Base-by-base conservation (phyloP, 306 rosid genomes). In the Luffa aegyptiaca region DNA sequence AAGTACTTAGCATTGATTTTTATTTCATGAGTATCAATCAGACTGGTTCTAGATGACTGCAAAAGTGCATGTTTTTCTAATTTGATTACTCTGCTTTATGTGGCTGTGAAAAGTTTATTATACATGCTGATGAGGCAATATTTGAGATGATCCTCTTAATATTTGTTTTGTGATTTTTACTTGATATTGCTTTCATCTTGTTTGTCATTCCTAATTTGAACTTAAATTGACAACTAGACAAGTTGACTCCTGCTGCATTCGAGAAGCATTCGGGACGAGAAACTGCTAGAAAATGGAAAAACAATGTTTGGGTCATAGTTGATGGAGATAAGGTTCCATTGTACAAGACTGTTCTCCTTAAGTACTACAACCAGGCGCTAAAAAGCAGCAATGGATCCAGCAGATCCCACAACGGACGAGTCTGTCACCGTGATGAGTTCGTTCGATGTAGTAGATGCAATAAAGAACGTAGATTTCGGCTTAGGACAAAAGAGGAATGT, bases 211-310 rank as follows among this genome's bases (percentile, higher is more conserved):
- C 61, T 69, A 9, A 71, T 71, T 37, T 81, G 77, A 20, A 17
- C 78, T 13, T 51, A 16, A 51, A 41, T 8, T 41, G 18, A 69
- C 82, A 75, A 82, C 66, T 75, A 92, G 97, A 86, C 82, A 94
- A 91, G 85, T 64, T 94, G 92, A 87, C 88, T 83, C 98, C 97
- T 44, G 88, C 98, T 75, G 91, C 97, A 81, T 94, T 94, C 86
- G 98, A 94, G 86, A 94, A 94, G 79, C 98, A 94, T 86, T 94
- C 98, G 55, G 98, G 98, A 83, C 88, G 97, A 85, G 98, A 92
- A 85, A 88, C 98, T 2, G 95, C 97, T 33, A 86, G 97, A 87
- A 94, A 94, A 90, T 94, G 98, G 98, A 94, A 94, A 89, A 94
- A 94, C 59, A 94, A 92, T 84, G 78, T 92, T 10, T 94, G 98